Evolutionary conservation across 2,329 filamentous ascomycete species (phyloP).

Genomic region (Cordyceps javanica): DNA sequence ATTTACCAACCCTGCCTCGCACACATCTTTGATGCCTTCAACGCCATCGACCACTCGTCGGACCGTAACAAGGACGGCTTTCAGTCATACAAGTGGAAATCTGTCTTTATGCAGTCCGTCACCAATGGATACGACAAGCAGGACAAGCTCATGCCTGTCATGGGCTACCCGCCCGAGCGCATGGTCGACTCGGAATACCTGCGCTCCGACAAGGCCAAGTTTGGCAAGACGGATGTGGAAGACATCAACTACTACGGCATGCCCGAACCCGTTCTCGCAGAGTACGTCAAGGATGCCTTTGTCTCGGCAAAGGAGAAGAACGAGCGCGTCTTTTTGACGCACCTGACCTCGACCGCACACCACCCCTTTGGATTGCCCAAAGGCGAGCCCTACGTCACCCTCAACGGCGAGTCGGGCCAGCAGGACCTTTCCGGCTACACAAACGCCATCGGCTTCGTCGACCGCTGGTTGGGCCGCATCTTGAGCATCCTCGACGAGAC

Average conservation of each 20-base stretch:
- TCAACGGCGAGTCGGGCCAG: conserved; percentile 21
- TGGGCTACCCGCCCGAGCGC: conserved; percentile 25
- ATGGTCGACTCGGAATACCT: conserved; percentile 26
- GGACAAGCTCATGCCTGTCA: conserved; percentile 22
- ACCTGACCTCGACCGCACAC: conserved; percentile 31
- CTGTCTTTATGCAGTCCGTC: conserved; percentile 28
- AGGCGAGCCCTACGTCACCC: conserved; percentile 21
- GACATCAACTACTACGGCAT: conserved; percentile 32
- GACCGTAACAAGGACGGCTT: conserved; percentile 17
- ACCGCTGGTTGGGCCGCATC: conserved; percentile 27
- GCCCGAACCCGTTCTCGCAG: conserved; percentile 24
- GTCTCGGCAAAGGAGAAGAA: conserved; percentile 23
- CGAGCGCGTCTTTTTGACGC: conserved; percentile 28
- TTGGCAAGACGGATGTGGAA: conserved; percentile 22
- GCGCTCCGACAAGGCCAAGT: conserved; percentile 22
- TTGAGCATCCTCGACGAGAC: conserved; percentile 25
- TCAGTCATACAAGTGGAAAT: conserved; percentile 25
- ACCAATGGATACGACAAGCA: conserved; percentile 30
- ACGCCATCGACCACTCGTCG: conserved; percentile 17
- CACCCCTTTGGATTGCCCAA: conserved; percentile 27
- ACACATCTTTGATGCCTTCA: conserved; percentile 31
- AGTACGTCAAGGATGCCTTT: conserved; percentile 29
- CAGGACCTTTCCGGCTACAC: conserved; percentile 28
- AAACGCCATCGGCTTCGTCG: conserved; percentile 27
- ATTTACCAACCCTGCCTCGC: conserved; percentile 40